Evolutionary conservation across 2,329 filamentous ascomycete species (phyloP).

Genomic region (Colletotrichum salicis): DNA sequence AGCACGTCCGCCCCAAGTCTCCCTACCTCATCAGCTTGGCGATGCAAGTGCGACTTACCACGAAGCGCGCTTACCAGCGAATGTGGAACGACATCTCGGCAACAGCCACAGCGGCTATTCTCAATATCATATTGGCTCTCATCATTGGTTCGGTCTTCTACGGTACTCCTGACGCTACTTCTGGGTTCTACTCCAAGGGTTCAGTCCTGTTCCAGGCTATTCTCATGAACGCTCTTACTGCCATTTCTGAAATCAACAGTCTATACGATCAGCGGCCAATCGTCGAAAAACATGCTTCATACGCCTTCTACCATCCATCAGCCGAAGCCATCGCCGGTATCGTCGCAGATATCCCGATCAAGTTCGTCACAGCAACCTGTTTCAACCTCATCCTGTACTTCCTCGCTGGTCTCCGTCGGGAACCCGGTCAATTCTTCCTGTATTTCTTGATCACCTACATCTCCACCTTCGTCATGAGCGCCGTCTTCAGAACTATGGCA

Average conservation of each 20-base stretch:
- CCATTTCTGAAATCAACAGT: constrained; percentile 64
- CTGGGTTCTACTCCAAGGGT: constrained; percentile 64
- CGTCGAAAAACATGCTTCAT: constrained; percentile 60
- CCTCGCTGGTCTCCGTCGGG: constrained; percentile 62
- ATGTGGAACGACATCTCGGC: constrained; percentile 63
- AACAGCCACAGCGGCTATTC: constrained; percentile 56
- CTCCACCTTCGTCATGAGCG: constrained; percentile 77
- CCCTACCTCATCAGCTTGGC: constrained; percentile 66
- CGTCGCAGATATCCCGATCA: constrained; percentile 66
- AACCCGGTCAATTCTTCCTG: constrained; percentile 77
- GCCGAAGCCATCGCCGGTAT: constrained; percentile 66
- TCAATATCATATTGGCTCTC: constrained; percentile 66
- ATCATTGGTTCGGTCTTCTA: constrained; percentile 72
- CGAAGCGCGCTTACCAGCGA: constrained; percentile 61
- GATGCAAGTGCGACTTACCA: constrained; percentile 65
- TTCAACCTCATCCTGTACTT: constrained; percentile 72
- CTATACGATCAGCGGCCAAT: constrained; percentile 58
- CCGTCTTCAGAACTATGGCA: constrained; percentile 79
- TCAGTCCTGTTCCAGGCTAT: constrained; percentile 70
- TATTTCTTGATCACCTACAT: constrained; percentile 78
- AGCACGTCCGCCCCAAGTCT: constrained; percentile 63
- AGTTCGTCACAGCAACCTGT: constrained; percentile 58
- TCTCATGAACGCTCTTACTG: constrained; percentile 67
- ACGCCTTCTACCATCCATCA: constrained; percentile 62
- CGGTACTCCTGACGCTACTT: constrained; percentile 59